A percentile compares a stretch with the other conserved stretches of the same genome.
Evolutionary conservation across 306 rosid species (phyloP).

Genomic region (Trichosanthes cucumerina): DNA sequence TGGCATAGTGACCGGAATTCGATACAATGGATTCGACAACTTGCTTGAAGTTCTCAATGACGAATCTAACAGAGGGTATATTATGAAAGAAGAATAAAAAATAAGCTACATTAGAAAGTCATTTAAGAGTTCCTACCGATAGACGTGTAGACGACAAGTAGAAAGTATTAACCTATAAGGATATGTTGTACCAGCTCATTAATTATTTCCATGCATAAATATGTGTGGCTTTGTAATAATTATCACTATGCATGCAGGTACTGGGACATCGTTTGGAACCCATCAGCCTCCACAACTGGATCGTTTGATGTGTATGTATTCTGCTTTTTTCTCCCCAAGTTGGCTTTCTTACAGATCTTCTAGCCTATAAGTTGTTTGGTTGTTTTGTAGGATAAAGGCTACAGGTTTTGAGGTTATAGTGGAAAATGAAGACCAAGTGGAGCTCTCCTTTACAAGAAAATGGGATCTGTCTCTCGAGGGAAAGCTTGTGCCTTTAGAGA

Average conservation of each 20-base stretch:
- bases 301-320: constrained; percentile 51
- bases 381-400: constrained; percentile 48
- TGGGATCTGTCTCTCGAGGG: constrained; percentile 57
- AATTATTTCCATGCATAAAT: not conserved
- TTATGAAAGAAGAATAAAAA: not conserved
- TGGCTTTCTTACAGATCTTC: not conserved
- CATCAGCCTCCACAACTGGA: constrained; percentile 44
- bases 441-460: constrained; percentile 64
- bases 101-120: not conserved
- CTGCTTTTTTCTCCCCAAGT: not conserved
- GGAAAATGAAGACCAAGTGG: constrained; percentile 71
- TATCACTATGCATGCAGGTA: constrained; percentile 31
- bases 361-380: not conserved
- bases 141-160: not conserved
- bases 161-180: not conserved
- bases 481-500: constrained; percentile 60
- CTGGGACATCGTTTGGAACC: constrained; percentile 90
- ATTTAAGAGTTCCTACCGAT: not conserved
- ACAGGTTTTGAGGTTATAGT: constrained; percentile 50
- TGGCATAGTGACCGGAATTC: constrained; percentile 29
- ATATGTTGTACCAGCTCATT: not conserved
- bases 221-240: not conserved
- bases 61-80: constrained; percentile 31
- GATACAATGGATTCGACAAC: constrained; percentile 25
- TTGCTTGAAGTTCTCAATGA: constrained; percentile 25